Percentiles rank a stretch among this genome's conserved stretches.
Evolutionary conservation across 2,329 filamentous ascomycete species (phyloP).

Genomic region (Phialophora expanda): DNA sequence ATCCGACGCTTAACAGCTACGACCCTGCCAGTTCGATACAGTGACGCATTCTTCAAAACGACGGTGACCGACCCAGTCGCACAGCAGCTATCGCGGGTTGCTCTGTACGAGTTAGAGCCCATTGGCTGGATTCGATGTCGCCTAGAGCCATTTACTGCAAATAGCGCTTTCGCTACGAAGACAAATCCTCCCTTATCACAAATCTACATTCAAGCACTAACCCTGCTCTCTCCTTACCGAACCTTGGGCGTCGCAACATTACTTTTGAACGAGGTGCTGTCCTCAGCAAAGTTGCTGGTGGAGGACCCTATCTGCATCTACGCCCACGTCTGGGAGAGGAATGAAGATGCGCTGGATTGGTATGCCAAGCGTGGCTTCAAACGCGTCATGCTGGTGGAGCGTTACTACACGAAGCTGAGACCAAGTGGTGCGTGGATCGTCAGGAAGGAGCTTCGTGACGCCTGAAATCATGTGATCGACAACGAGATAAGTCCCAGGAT

Average conservation of each 20-base stretch:
- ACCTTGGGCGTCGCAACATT: slow-evolving; percentile 62
- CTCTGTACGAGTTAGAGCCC: slow-evolving; percentile 57
- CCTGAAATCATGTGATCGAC: slow-evolving; percentile 7
- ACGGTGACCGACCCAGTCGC: slow-evolving; percentile 61
- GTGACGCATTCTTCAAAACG: slow-evolving; percentile 65
- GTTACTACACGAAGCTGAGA: slow-evolving; percentile 64
- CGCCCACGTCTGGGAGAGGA: slow-evolving; percentile 69
- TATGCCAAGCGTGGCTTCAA: slow-evolving; percentile 64
- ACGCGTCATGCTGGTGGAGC: slow-evolving; percentile 57
- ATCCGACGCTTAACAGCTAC: slow-evolving; percentile 64
- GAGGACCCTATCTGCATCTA: slow-evolving; percentile 53
- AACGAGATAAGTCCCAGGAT: background rate
- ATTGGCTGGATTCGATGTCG: slow-evolving; percentile 57
- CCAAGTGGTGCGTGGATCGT: slow-evolving; percentile 63
- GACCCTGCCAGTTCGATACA: slow-evolving; percentile 66
- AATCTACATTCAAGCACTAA: slow-evolving; percentile 67
- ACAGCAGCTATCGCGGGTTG: slow-evolving; percentile 63
- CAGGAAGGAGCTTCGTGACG: slow-evolving; percentile 33
- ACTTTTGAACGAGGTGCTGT: slow-evolving; percentile 55
- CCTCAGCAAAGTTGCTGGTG: slow-evolving; percentile 27
- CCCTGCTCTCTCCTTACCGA: slow-evolving; percentile 65
- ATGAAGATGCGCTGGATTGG: slow-evolving; percentile 65
- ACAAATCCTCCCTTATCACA: slow-evolving; percentile 44
- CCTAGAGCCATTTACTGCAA: slow-evolving; percentile 45
- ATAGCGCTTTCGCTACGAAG: background rate